Evolutionary conservation across 2,329 filamentous ascomycete genomes (phyloP), one percentile per base, ranked within the genome.

Genomic region (Scedosporium minutisporum): DNA sequence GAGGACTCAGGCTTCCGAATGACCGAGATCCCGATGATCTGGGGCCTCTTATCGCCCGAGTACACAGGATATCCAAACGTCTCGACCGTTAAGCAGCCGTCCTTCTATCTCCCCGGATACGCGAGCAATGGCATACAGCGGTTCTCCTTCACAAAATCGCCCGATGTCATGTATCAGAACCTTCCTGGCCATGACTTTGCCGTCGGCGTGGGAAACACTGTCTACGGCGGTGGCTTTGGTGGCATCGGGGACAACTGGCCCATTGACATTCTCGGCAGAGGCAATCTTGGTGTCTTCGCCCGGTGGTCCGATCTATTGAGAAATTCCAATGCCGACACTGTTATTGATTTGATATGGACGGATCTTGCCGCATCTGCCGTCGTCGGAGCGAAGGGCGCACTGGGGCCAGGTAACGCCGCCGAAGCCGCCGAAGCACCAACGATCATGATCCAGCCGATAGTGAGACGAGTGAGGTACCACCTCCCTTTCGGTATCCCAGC

Each of bases 301-400:
- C 0, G 63, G 62, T 0, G 67, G 65, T 0, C 70, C 33, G 33
- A 38, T 38, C 4, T 38, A 4, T 38, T 38, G 33, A 38, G 33
- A 14, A 12, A 14, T 14, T 14, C 33, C 10, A 38, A 38, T 14
- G 33, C 73, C 1, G 69, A 70, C 0, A 66, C 68, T 12, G 77
- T 80, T 5, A 66, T 78, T 9, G 76, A 79, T 65, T 67, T 78
- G 0, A 71, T 80, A 4, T 80, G 76, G 73, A 79, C 77, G 0
- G 77, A 81, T 62, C 63, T 77, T 6, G 71, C 73, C 1, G 73
- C 78, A 1, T 77, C 75, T n/a, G 68, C 74, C 1, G 73, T 79
- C 0, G 70, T 78, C 0, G 77, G 78, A 4, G 78, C 75, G 29
- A 38, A 14, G 9, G 33, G 33, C 10, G 4, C 33, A 12, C 33